phyloP scores from a whole-genome alignment of 1,284 basidiomycete genomes.

The Exsudoporus floridanus region DNA sequence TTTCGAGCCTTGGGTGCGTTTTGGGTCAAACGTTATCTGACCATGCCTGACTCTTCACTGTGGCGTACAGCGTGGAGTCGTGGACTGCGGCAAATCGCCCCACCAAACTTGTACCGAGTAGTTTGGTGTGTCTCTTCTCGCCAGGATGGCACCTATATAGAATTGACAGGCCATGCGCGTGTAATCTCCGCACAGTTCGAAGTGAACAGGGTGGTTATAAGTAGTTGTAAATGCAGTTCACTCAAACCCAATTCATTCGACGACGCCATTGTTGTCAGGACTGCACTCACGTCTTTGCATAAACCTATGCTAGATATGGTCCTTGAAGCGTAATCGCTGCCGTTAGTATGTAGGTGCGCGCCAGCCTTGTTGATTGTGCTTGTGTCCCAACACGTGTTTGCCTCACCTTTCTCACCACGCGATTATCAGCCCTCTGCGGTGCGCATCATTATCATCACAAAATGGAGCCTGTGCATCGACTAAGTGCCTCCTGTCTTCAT shows the following conservation, averaged over 20 bases:
- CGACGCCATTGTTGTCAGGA: constrained; percentile 1
- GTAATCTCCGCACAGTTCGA: constrained; percentile 25
- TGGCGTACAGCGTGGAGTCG: constrained; percentile 13
- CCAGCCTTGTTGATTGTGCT: constrained; percentile 13
- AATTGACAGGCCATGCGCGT: constrained; percentile 12
- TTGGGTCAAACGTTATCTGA: neutral
- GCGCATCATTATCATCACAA: constrained; percentile 33
- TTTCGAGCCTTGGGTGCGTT: neutral
- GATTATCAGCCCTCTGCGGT: constrained; percentile 36
- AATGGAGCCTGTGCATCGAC: constrained; percentile 21
- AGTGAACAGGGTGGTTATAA: neutral
- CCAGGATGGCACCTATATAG: constrained; percentile 9
- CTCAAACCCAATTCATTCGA: neutral
- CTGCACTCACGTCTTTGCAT: constrained; percentile 7
- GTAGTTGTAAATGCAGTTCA: neutral
- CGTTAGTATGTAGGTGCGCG: constrained; percentile 12
- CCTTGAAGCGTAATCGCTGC: constrained; percentile 2
- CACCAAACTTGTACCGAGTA: constrained; percentile 4
- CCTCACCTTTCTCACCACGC: constrained; percentile 33
- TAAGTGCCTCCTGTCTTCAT: constrained; percentile 26
- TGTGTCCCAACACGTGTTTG: constrained; percentile 29
- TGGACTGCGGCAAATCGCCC: constrained; percentile 1
- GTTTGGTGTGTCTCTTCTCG: constrained; percentile 8
- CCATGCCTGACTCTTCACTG: neutral
- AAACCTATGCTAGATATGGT: constrained; percentile 20